Conservation (phyloP, 306 rosid species). For the Quercus alba region DNA sequence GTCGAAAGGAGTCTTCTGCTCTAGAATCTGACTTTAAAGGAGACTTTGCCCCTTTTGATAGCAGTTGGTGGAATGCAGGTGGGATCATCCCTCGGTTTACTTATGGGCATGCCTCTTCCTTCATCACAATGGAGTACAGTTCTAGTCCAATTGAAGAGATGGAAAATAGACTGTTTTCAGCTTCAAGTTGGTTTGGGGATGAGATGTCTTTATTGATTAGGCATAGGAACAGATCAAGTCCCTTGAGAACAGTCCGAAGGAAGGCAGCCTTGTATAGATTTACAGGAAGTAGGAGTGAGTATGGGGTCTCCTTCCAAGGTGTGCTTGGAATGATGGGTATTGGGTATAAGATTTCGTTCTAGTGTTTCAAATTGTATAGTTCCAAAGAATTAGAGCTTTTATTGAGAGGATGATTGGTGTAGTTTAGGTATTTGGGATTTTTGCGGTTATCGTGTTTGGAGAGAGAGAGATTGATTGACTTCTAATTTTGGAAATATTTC, state of each 20-base stretch:
- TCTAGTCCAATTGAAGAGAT: slow-evolving; percentile 73
- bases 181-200: slow-evolving; percentile 59
- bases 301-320: slow-evolving; percentile 57
- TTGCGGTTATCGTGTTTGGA: slow-evolving; percentile 12
- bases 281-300: slow-evolving; percentile 77
- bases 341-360: slow-evolving; percentile 31
- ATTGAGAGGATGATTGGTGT: slow-evolving; percentile 25
- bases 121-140: slow-evolving; percentile 65
- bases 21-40: slow-evolving; percentile 65
- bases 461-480: slow-evolving; percentile 24
- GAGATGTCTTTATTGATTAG: slow-evolving; percentile 55
- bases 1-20: slow-evolving; percentile 67
- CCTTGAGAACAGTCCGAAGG: slow-evolving; percentile 65
- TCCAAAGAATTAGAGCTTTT: slow-evolving; percentile 32
- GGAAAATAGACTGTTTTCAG: slow-evolving; percentile 64
- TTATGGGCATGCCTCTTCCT: slow-evolving; percentile 55
- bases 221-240: slow-evolving; percentile 82
- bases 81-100: slow-evolving; percentile 53
- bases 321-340: slow-evolving; percentile 49
- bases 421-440: slow-evolving; percentile 44
- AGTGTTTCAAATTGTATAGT: slow-evolving; percentile 55
- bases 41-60: slow-evolving; percentile 58
- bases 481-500: slow-evolving; percentile 52
- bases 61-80: slow-evolving; percentile 82
- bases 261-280: slow-evolving; percentile 53